Evolutionary conservation across 2,329 filamentous ascomycete species (phyloP), one percentile per base, ranked within the genome.

Genomic region (Clonostachys byssicola): DNA sequence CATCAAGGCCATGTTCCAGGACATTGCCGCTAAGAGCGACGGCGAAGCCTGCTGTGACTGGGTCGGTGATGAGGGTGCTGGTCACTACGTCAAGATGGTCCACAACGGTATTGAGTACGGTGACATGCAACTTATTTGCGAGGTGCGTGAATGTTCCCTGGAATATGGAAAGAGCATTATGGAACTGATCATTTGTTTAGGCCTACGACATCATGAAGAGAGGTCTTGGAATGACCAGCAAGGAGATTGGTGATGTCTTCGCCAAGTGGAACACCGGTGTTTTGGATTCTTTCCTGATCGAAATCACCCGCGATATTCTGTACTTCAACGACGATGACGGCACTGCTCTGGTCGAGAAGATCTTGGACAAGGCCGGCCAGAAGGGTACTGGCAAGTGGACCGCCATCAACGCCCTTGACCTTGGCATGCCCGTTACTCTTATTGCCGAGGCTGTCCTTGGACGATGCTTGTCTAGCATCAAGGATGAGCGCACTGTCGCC

Each of bases 21-120:
- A 84, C 78, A 96, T 99, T 68, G 83, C 94, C 55, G 94, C 94
- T 72, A 97, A 99, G 85, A 95, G 89, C 72, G 92, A 96, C 65
- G 86, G 86, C 63, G 94, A 99, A 82, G 77, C 94, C 57, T 99
- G 94, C 85, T 99, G 94, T 69, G 94, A 99, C 75, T 99, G 94
- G 94, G 94, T 99, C 63, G 94, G 94, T 78, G 94, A 97, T 75
- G 91, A 97, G 74, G 94, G 94, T 84, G 89, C 94, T 75, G 94
- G 94, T 62, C 94, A 99, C 86, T 99, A 96, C 81, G 92, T 99
- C 80, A 99, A 99, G 89, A 99, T 99, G 94, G 94, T 99, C 55
- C 94, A 99, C 87, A 99, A 99, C 77, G 94, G 94, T 83, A 99
- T 99, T 63, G 94, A 99, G 79, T 99, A 99, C 71, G 94, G 94